Evolutionary conservation across 1,139 yeast genomes (phyloP).

Genomic region (Saccharomyces hybrid): DNA sequence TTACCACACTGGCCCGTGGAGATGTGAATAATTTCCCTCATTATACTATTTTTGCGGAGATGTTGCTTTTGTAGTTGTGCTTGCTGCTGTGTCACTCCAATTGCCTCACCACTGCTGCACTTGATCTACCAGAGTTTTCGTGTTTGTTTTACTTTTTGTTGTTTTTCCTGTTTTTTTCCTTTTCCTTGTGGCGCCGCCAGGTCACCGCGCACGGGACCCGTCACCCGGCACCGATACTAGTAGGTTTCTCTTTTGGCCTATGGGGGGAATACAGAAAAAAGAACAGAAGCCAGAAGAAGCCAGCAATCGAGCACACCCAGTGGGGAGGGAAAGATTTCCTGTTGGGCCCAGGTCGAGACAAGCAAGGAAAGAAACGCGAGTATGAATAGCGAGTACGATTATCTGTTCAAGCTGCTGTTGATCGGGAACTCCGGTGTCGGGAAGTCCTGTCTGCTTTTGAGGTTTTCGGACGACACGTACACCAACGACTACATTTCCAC

Average conservation of each 20-base stretch:
- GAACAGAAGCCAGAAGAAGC: not conserved
- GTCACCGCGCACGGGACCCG: not conserved
- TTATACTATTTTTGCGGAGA: slow-evolving; percentile 15
- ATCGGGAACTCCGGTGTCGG: slow-evolving; percentile 99
- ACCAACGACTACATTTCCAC: slow-evolving; percentile 96
- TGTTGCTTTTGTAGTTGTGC: slow-evolving; percentile 3
- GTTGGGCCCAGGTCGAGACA: not conserved
- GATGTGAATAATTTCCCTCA: slow-evolving; percentile 78
- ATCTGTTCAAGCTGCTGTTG: slow-evolving; percentile 83
- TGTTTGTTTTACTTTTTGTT: not conserved
- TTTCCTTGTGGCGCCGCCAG: not conserved
- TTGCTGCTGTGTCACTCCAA: not conserved
- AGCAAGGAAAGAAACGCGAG: slow-evolving; percentile 1
- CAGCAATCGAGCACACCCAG: not conserved
- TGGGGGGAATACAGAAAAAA: not conserved
- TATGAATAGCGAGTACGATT: slow-evolving; percentile 92
- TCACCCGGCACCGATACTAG: not conserved
- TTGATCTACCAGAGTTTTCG: not conserved
- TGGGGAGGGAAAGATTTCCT: not conserved
- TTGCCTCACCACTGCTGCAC: not conserved
- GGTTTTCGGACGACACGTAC: slow-evolving; percentile 96
- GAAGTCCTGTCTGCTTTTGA: slow-evolving; percentile 84
- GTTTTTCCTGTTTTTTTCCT: not conserved
- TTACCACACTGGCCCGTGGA: slow-evolving; percentile 99
- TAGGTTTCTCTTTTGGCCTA: not conserved